These are phyloP conservation scores for Talaromyces verruculosus DNA, from an alignment of 2,329 filamentous ascomycete genomes.

Conservation along the genomic window DNA sequence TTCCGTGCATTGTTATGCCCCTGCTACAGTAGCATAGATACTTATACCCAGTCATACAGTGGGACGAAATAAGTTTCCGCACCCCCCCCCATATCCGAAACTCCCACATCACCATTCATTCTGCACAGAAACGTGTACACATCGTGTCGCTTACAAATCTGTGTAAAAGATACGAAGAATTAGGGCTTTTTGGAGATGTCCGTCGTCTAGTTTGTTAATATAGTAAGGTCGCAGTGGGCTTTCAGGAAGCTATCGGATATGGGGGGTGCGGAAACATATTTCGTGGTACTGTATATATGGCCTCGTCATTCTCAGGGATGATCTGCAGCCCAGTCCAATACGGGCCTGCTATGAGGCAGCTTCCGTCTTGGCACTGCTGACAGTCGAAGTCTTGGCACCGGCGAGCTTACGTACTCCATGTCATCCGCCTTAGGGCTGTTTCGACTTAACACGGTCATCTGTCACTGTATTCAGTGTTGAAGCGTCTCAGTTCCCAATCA, in stretches of 20 bases:
- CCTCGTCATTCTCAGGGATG: neutral
- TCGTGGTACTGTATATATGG: no score
- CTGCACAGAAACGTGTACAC: no score
- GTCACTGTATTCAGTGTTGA: neutral
- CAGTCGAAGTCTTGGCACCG: neutral
- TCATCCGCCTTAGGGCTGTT: neutral
- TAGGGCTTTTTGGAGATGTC: no score
- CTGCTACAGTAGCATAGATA: neutral
- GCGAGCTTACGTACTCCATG: conserved; percentile 1
- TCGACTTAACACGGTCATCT: neutral
- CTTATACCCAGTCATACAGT: neutral
- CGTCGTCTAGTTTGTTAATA: no score
- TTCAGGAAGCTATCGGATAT: no score
- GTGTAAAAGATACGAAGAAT: no score
- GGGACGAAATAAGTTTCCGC: no score
- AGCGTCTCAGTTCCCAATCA: neutral
- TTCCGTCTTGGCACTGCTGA: neutral
- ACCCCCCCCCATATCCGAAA: no score
- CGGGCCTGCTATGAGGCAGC: neutral
- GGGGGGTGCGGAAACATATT: no score
- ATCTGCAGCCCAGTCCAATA: neutral
- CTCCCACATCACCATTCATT: no score
- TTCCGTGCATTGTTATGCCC: neutral
- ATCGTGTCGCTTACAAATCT: no score
- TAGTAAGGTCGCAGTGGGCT: no score